Evolutionary conservation across 129 eudicot species (phyloP), one percentile per base, ranked within the genome.

Genomic region (Saposhnikovia divaricata): DNA sequence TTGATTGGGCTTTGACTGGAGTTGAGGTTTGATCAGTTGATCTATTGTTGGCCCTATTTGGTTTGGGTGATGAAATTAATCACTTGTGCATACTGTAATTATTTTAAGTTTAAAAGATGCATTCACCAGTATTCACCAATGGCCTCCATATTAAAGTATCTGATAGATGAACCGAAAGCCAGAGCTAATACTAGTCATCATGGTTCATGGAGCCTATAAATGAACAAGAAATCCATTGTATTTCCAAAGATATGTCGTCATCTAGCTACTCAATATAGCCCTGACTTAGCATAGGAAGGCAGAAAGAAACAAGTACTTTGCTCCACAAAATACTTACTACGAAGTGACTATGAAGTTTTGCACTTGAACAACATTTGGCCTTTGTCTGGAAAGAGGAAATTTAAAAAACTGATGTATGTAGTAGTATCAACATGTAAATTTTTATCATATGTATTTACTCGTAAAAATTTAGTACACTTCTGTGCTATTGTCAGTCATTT

Each of bases 111-210:
- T n/a, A n/a, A n/a, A n/a, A n/a, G n/a, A n/a, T n/a, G n/a, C n/a
- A n/a, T n/a, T n/a, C n/a, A n/a, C n/a, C n/a, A n/a, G n/a, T n/a
- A n/a, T n/a, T n/a, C n/a, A n/a, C 97, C 65, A 84, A 84, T 1
- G 93, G 98, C 43, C 78, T 83, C 80, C 96, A 94, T 83, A 82
- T 91, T 81, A 80, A 81, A 72, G 25, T 93, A 42, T 80, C 87
- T 23, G 89, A 61, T 81, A 83, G 79, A 79, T 21, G 59, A 80
- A 73, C 79, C 47, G 77, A 53, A 82, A 78, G 80, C 72, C 38
- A 76, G 79, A 78, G 82, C 81, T 74, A 27, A 83, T 43, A 50
- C 45, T 53, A 68, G 44, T 72, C 81, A 80, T 77, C 74, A 80
- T 77, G 75, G 75, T 78, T 77, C 74, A 80, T 77, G 75, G 75